Conservation (phyloP, 2,329 filamentous ascomycete genomes). For the Alternaria sp. region DNA sequence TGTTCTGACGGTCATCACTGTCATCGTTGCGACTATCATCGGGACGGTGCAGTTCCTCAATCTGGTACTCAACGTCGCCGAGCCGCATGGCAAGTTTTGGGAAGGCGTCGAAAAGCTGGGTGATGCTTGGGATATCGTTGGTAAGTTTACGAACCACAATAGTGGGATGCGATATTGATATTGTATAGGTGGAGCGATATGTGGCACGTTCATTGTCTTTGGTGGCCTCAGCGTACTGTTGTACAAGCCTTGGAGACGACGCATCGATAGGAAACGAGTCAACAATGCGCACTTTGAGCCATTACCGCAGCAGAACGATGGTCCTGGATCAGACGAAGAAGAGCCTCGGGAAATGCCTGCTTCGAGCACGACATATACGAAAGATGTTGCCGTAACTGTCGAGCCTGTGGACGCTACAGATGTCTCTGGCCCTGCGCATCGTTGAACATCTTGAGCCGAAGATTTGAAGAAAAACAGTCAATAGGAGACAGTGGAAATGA, state of each 20-base stretch:
- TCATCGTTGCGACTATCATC: constrained; percentile 84
- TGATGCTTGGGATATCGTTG: constrained; percentile 50
- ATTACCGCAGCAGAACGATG: constrained; percentile 26
- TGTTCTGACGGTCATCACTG: constrained; percentile 82
- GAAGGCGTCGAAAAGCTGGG: constrained; percentile 73
- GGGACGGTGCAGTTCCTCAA: constrained; percentile 85
- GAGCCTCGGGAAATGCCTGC: constrained; percentile 3
- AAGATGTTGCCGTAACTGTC: constrained; percentile 26
- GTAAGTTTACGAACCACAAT: constrained; percentile 25
- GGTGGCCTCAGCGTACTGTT: constrained; percentile 75
- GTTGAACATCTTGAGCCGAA: not conserved
- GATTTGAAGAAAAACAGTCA: not conserved
- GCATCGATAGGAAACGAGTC: constrained; percentile 57
- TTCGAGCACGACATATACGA: constrained; percentile 7
- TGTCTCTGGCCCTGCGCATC: constrained; percentile 20
- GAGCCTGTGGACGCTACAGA: constrained; percentile 30
- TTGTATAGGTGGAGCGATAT: constrained; percentile 71
- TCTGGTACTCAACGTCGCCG: constrained; percentile 77
- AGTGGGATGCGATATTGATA: constrained; percentile 8
- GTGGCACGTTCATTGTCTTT: constrained; percentile 81
- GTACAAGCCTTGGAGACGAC: constrained; percentile 80
- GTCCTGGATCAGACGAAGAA: constrained; percentile 17
- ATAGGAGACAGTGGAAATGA: not conserved
- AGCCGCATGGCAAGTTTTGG: constrained; percentile 84
- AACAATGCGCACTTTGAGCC: constrained; percentile 42